phyloP scores from a whole-genome alignment of 1,139 yeast genomes.

The Spathaspora sp. region DNA sequence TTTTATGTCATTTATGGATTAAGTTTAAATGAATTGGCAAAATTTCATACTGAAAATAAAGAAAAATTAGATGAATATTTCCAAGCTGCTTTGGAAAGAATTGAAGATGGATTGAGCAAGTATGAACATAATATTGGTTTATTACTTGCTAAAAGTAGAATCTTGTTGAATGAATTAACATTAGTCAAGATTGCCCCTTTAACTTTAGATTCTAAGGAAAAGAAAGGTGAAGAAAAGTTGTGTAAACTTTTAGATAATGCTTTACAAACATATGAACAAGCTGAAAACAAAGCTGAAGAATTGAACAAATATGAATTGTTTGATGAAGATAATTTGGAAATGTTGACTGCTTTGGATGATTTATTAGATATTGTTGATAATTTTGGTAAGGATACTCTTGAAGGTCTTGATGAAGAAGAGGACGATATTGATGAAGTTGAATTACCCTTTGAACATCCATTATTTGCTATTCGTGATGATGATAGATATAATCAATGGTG shows the following conservation, averaged over 20 bases:
- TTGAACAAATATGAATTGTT: slow-evolving; percentile 26
- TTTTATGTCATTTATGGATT: slow-evolving; percentile 76
- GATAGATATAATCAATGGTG: slow-evolving; percentile 55
- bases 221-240: slow-evolving; percentile 29
- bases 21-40: slow-evolving; percentile 68
- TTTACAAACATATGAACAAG: slow-evolving; percentile 43
- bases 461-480: slow-evolving; percentile 35
- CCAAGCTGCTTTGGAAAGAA: slow-evolving; percentile 70
- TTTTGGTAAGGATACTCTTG: slow-evolving; percentile 48
- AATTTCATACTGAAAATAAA: slow-evolving; percentile 44
- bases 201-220: slow-evolving; percentile 34
- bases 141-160: slow-evolving; percentile 53
- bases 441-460: slow-evolving; percentile 53
- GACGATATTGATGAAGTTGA: slow-evolving; percentile 29
- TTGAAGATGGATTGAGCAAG: slow-evolving; percentile 55
- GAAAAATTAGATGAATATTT: slow-evolving; percentile 54
- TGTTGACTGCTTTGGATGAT: slow-evolving; percentile 60
- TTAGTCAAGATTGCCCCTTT: slow-evolving; percentile 54
- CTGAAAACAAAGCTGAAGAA: slow-evolving; percentile 34
- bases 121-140: slow-evolving; percentile 47
- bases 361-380: slow-evolving; percentile 63
- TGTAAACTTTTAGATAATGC: slow-evolving; percentile 42
- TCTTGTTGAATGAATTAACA: slow-evolving; percentile 58
- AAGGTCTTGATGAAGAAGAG: slow-evolving; percentile 32
- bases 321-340: slow-evolving; percentile 44